Base-by-base conservation (phyloP, 148 eudicot species). In the Suaeda aralocaspica region DNA sequence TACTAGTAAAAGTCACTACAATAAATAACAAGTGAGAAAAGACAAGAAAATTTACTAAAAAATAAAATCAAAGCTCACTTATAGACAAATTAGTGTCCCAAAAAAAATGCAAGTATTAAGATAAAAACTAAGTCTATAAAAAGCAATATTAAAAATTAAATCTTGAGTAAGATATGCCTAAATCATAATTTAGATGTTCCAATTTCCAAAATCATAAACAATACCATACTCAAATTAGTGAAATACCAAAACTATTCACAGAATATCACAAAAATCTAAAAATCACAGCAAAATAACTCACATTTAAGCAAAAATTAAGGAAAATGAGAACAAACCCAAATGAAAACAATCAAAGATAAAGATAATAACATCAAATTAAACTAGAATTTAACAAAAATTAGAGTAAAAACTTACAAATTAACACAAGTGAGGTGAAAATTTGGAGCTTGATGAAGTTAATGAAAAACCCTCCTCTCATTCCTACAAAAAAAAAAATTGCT, bases 391-490 rank as follows among this genome's bases (percentile, higher is more conserved):
- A 8, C 34, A 25, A 70, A 65, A 73, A 6, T 29, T 52, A 59
- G 6, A 3, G 64, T 2, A 60, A 81, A 28, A 59, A 81, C 91
- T 89, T 77, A 89, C 95, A 79, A 21, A 85, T 49, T 72, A 75
- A 46, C 25, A 82, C 65, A 55, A 89, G 79, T 73, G 75, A 71
- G 80, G 49, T 67, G 42, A 77, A 72, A 77, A 65, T 19, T 29
- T 64, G 74, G 18, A 76, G 14, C 60, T 76, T 76, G 59, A 52
- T 46, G 46, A 63, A 44, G 5, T 44, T 50, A 41, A 64, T 41
- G 64, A 48, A 70, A 22, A 63, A 70, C 41, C 65, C 70, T 42
- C 69, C 79, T 66, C 71, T 71, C 79, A 76, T 76, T 56, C 66
- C 79, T 71, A 59, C 65, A 44, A 30, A 34, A 46, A 44, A 30